These are phyloP conservation scores for Carallia brachiata DNA, from an alignment of 345 rosid genomes.

Conservation along the genomic window DNA sequence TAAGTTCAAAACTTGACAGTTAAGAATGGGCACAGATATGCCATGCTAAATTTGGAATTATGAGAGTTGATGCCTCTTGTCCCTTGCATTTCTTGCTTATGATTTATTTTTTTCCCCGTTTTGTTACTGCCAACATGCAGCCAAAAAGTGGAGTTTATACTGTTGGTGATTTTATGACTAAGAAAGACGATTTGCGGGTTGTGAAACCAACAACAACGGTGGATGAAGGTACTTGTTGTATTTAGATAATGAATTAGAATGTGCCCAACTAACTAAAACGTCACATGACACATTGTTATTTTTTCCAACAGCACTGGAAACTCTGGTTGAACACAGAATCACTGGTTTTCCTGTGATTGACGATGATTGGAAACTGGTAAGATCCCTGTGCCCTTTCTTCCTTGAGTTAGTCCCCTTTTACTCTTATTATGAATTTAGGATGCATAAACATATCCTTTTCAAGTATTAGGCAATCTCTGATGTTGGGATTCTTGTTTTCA, in stretches of 20 bases:
- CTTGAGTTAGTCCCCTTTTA: not conserved
- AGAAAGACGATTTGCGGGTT: slow-evolving; percentile 64
- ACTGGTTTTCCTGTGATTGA: slow-evolving; percentile 92
- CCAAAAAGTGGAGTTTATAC: slow-evolving; percentile 55
- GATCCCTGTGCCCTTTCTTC: slow-evolving; percentile 7
- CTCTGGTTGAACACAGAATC: slow-evolving; percentile 69
- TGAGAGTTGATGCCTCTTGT: no score
- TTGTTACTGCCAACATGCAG: slow-evolving; percentile 32
- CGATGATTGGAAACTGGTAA: slow-evolving; percentile 76
- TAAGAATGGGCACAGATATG: no score
- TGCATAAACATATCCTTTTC: no score
- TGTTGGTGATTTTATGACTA: slow-evolving; percentile 91
- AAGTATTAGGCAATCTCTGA: no score
- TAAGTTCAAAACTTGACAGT: not conserved
- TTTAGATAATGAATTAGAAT: not conserved
- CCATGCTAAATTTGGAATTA: not conserved
- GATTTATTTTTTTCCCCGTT: not conserved
- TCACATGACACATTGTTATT: not conserved
- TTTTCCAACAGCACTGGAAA: slow-evolving; percentile 53
- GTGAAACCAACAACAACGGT: slow-evolving; percentile 77
- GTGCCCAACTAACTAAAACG: not conserved
- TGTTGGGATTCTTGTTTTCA: no score
- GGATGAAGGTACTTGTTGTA: slow-evolving; percentile 56
- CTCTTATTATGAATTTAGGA: no score
- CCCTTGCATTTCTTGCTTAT: not conserved